Evolutionary conservation across 2,329 filamentous ascomycete genomes (phyloP).

Genomic region (Penicillium janthinellum): DNA sequence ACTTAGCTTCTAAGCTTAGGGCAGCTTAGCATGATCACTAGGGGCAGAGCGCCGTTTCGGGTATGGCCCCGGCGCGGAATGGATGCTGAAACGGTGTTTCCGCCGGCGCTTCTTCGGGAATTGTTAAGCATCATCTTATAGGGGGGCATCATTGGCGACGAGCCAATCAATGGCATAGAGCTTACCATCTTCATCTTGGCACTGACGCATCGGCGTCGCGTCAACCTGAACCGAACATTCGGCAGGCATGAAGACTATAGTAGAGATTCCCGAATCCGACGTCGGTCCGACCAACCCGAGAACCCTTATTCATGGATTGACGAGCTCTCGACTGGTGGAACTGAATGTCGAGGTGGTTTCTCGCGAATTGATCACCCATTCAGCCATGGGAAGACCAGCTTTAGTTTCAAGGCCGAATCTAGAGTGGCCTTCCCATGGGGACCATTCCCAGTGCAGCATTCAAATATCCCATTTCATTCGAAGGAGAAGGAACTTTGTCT

Average conservation of each 20-base stretch:
- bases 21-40: not conserved
- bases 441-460: not conserved
- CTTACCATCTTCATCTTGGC: not conserved
- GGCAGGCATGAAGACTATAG: not conserved
- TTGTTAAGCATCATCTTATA: not conserved
- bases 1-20: no score
- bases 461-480: not conserved
- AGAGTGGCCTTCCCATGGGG: not conserved
- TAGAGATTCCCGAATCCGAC: not conserved
- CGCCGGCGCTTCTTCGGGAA: not conserved
- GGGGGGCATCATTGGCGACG: not conserved
- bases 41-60: not conserved
- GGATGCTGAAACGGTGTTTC: not conserved
- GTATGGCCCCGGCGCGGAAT: not conserved
- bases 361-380: not conserved
- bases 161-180: not conserved
- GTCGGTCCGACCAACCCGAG: not conserved
- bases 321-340: not conserved
- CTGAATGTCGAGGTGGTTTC: not conserved
- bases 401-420: not conserved
- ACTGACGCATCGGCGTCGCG: not conserved
- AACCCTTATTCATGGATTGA: not conserved
- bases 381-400: not conserved
- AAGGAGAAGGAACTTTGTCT: not conserved
- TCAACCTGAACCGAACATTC: not conserved